These are phyloP conservation scores for Pythium apleroticum DNA, from an alignment of 352 stramenopile genomes.

Conservation along the genomic window DNA sequence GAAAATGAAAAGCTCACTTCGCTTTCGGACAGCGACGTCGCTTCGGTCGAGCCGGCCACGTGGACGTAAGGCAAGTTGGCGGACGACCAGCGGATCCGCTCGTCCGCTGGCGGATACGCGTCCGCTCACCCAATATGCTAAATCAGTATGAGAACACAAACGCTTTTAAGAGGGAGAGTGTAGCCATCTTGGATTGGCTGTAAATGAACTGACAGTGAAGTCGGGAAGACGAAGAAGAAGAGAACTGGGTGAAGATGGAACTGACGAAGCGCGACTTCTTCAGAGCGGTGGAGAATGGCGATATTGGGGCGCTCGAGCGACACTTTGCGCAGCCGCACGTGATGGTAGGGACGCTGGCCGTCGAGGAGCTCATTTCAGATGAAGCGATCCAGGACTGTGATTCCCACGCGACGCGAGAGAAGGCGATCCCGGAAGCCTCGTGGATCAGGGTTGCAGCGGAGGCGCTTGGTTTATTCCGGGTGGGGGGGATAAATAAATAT, in stretches of 20 bases:
- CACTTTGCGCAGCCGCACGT: slow-evolving; percentile 9
- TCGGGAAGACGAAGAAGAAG: not conserved
- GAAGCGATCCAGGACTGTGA: slow-evolving; percentile 1
- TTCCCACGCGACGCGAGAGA: not conserved
- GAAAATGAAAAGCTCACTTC: not conserved
- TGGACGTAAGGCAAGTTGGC: not conserved
- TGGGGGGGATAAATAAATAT: no score
- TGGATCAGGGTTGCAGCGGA: no score
- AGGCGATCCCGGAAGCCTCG: no score
- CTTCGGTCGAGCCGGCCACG: slow-evolving; percentile 6
- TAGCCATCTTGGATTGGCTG: not conserved
- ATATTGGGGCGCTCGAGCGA: slow-evolving; percentile 8
- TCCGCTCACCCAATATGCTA: not conserved
- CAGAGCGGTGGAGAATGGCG: slow-evolving; percentile 8
- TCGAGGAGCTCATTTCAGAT: not conserved
- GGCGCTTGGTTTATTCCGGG: no score
- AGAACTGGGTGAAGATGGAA: not conserved
- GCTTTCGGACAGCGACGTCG: not conserved
- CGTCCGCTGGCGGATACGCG: slow-evolving; percentile 2
- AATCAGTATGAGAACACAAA: slow-evolving; percentile 14
- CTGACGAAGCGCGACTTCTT: slow-evolving; percentile 1
- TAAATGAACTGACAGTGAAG: not conserved
- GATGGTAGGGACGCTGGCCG: not conserved
- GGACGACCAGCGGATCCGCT: slow-evolving; percentile 9
- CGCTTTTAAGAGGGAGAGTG: slow-evolving; percentile 5